Base-by-base conservation (phyloP, 257 asterid species). In the Haberlea rhodopensis region DNA sequence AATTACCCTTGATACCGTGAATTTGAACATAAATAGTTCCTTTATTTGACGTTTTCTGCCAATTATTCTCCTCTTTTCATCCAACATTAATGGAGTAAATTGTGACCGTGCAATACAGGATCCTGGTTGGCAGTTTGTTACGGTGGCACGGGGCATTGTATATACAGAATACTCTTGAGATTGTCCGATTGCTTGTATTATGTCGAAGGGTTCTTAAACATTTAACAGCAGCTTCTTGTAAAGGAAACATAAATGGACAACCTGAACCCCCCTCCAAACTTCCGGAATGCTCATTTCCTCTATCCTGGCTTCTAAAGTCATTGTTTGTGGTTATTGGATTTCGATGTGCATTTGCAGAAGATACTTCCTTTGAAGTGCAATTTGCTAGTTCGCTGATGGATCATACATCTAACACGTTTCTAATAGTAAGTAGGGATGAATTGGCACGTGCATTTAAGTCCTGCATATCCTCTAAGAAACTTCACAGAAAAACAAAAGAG, bases 301-400 rank as follows among this genome's bases (percentile, higher is more conserved):
- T 84, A 63, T 67, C 76, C 22, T 92, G 98, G 98, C 82, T 92
- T 79, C 73, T 79, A 57, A 85, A 85, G 79, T 92, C 98, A 58
- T 70, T 83, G 65, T 76, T 74, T 62, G 86, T 78, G 56, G 81
- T 81, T 20, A 73, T 70, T 73, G 87, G 80, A 69, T 55, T 72
- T 57, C 87, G 68, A 64, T 71, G n/a, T 72, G 67, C 80, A 63
- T 57, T 79, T 71, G 78, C 82, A 32, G 80, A 77, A 63, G 84
- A 79, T 60, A 69, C 48, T 76, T 66, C 72, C 62, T 65, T 79
- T 51, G 79, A 80, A 71, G 73, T 68, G 64, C 77, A 80, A 75
- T 77, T 73, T 62, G 63, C 78, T 62, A 56, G 78, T 11, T 71
- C 87, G 22, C 73, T 87, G 74, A 74, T 85, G 80, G 89, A 89